phyloP scores from a whole-genome alignment of 2,329 filamentous ascomycete genomes.

The Cladosporium phlei region DNA sequence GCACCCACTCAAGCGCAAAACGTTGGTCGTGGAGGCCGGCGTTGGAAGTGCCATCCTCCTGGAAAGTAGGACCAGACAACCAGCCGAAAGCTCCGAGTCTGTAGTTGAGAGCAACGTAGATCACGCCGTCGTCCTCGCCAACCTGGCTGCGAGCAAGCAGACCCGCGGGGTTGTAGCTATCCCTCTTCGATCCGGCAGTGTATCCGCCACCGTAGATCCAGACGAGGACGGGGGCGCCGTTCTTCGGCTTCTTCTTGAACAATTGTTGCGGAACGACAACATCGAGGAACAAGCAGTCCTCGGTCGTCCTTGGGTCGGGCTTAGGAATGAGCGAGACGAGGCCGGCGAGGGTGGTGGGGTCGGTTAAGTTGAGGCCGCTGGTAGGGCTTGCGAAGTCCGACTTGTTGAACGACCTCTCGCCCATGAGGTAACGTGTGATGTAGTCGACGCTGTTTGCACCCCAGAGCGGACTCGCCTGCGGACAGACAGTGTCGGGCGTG shows the following conservation, averaged over 20 bases:
- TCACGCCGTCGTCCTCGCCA: slow-evolving; percentile 36
- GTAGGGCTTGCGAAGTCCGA: not conserved
- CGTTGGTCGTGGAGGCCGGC: slow-evolving; percentile 51
- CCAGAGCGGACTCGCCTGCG: slow-evolving; percentile 47
- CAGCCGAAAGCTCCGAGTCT: slow-evolving; percentile 48
- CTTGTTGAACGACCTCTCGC: slow-evolving; percentile 21
- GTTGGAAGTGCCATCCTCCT: slow-evolving; percentile 44
- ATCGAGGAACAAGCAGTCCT: slow-evolving; percentile 40
- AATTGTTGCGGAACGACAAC: slow-evolving; percentile 34
- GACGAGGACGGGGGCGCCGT: slow-evolving; percentile 34
- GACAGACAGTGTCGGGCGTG: slow-evolving; percentile 38
- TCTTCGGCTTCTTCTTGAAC: slow-evolving; percentile 27
- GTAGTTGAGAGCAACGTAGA: slow-evolving; percentile 47
- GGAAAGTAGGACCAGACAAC: slow-evolving; percentile 42
- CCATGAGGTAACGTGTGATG: slow-evolving; percentile 28
- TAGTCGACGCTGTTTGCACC: slow-evolving; percentile 30
- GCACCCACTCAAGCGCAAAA: slow-evolving; percentile 55
- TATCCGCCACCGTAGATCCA: slow-evolving; percentile 51
- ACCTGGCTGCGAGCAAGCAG: slow-evolving; percentile 41
- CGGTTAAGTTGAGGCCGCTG: not conserved
- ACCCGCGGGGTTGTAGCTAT: slow-evolving; percentile 34
- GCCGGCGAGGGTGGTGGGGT: slow-evolving; percentile 21
- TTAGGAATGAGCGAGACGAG: slow-evolving; percentile 14
- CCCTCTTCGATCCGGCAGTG: slow-evolving; percentile 36
- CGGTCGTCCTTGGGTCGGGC: slow-evolving; percentile 29